Base-by-base conservation (phyloP, 169 alveolate genomes). In the Plasmodium knowlesi region DNA sequence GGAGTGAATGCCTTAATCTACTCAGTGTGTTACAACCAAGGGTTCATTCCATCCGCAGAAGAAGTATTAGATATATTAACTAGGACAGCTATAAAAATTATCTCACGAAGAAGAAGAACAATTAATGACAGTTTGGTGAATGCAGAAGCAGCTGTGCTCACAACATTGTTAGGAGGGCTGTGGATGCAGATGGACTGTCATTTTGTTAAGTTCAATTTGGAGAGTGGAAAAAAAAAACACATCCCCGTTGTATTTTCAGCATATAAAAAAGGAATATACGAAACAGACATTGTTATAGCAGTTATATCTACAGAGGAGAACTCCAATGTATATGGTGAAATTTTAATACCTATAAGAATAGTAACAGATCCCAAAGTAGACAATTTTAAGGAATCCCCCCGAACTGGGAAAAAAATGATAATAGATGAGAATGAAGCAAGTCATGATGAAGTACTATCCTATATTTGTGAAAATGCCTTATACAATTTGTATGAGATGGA, bases 161-260 rank as follows among this genome's bases (percentile, higher is more conserved):
- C 95, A 6, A 91, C 95, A 25, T 80, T 91, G 74, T 37, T 91
- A 57, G 95, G 95, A 41, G 95, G 95, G 1, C 41, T 91, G 57
- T 91, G 95, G 95, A 91, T 91, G 92, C 95, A 91, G 19, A 91
- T 91, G 78, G 92, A 91, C 67, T 91, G 95, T 12, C 79, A 91
- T 72, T 71, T 74, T 91, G 85, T 67, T 9, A 70, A 91, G 30
- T 80, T 91, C 83, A 19, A 54, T 34, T 82, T 91, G 28, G 85
- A 78, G 19, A 28, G 73, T 32, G 82, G 73, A 0, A 39, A 91
- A 43, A 46, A 91, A 91, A 91, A 91, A 72, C 91, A 72, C 53
- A 72, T 91, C 25, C 95, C 95, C 70, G 50, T 91, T 16, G 91
- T 82, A 34, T 91, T 91, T 71, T 91, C 95, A 9, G 95, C 92